phyloP scores from a whole-genome alignment of 2,329 filamentous ascomycete species.

The Gnomoniopsis sp. region DNA sequence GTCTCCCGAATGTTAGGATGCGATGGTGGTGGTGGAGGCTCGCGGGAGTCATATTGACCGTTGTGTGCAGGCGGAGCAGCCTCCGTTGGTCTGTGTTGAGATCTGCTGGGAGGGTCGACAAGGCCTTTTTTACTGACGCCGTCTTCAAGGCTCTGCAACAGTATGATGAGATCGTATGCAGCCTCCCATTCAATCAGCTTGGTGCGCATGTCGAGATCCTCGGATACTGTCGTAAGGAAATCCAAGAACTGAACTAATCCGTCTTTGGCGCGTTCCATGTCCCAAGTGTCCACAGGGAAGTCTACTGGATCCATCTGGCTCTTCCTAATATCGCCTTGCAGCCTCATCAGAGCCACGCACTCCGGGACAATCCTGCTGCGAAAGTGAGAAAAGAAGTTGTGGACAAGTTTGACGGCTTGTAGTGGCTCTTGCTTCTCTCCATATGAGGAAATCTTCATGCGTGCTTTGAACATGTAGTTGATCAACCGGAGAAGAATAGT shows the following conservation, averaged over 20 bases:
- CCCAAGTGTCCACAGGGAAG: slow-evolving; percentile 93
- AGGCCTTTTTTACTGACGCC: slow-evolving; percentile 82
- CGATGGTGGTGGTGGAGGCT: slow-evolving; percentile 40
- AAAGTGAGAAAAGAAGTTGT: slow-evolving; percentile 91
- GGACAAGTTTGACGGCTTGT: slow-evolving; percentile 63
- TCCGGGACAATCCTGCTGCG: slow-evolving; percentile 89
- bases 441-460: slow-evolving; percentile 38
- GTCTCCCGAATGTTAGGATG: slow-evolving; percentile 47
- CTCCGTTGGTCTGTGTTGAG: slow-evolving; percentile 33
- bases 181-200: slow-evolving; percentile 91
- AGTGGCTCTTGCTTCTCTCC: slow-evolving; percentile 51
- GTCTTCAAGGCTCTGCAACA: slow-evolving; percentile 82
- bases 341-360: slow-evolving; percentile 88
- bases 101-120: slow-evolving; percentile 40
- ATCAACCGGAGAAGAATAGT: slow-evolving; percentile 88
- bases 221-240: slow-evolving; percentile 85
- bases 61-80: slow-evolving; percentile 31
- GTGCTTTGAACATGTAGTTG: slow-evolving; percentile 76
- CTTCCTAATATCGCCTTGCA: slow-evolving; percentile 85
- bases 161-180: slow-evolving; percentile 80
- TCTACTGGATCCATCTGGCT: slow-evolving; percentile 74
- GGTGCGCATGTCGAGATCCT: slow-evolving; percentile 77
- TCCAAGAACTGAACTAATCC: slow-evolving; percentile 92
- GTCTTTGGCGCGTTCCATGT: slow-evolving; percentile 96
- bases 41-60: slow-evolving; percentile 28